Base-by-base conservation (phyloP, 2,329 filamentous ascomycete genomes). In the Penicillium thymicola region DNA sequence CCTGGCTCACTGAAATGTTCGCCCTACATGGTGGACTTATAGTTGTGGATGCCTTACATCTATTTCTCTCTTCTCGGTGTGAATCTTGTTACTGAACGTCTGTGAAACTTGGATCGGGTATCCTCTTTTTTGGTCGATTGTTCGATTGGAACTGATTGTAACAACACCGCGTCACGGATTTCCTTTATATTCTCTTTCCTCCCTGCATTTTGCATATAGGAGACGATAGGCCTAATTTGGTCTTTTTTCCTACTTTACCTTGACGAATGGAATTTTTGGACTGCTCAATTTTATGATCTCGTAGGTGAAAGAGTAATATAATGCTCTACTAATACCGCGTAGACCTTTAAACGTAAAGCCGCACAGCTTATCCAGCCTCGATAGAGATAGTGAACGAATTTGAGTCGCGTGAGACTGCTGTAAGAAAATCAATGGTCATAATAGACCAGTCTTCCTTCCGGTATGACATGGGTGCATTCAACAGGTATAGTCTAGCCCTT, bases 1-100 rank as follows among this genome's bases (percentile, higher is more conserved):
- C 48, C 53, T 69, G 46, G 58, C 65, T 46, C 54, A 59, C 23
- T 71, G 69, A 62, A 18, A 63, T 45, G 40, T n/a, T 23, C 27
- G 7, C 40, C 25, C 11, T 13, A 11, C 10, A 25, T 32, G 27
- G 9, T 52, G 41, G 48, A 41, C 23, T 16, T 52, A 46, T 51
- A 55, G 32, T 9, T 10, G 16, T 45, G 25, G 25, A 44, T n/a
- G 18, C 4, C 14, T 23, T n/a, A 18, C 21, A 21, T 46, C 25
- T 41, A 34, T 28, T 6, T 40, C 11, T 45, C 30, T 51, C 45
- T 23, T 34, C 27, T 25, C 7, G 40, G 23, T 51, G 37, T 46
- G 40, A 47, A 42, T 13, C 23, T 48, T 36, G 42, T 34, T 42
- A 36, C 50, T 52, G 47, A 45, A 57, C 11, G 7, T 34, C 23